These are phyloP conservation scores for Termitomyces heimii DNA, from an alignment of 768 basidiomycete species.

Conservation along the genomic window DNA sequence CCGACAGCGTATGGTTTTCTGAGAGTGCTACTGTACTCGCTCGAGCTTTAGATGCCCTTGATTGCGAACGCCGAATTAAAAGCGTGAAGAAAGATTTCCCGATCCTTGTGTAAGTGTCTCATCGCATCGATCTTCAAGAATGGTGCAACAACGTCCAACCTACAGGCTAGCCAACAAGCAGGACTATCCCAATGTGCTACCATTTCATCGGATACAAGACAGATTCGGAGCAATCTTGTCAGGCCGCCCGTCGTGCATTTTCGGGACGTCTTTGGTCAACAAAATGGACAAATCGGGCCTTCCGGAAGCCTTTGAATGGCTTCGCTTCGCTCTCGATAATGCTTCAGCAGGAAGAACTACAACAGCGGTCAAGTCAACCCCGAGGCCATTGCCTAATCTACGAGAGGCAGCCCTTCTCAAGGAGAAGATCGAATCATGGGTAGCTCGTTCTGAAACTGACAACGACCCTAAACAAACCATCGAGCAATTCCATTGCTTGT, in stretches of 20 bases:
- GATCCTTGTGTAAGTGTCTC: slow-evolving; percentile 20
- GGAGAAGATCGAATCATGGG: slow-evolving; percentile 31
- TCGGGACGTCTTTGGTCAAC: slow-evolving; percentile 17
- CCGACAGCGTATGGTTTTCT: slow-evolving; percentile 25
- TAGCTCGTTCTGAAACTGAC: slow-evolving; percentile 24
- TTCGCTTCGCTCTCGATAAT: slow-evolving; percentile 24
- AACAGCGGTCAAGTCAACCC: neutral
- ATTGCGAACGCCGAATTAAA: slow-evolving; percentile 1
- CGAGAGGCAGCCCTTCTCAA: slow-evolving; percentile 20
- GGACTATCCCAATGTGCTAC: slow-evolving; percentile 47
- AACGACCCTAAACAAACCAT: slow-evolving; percentile 26
- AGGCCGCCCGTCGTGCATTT: slow-evolving; percentile 23
- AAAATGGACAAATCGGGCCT: slow-evolving; percentile 21
- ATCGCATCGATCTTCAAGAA: slow-evolving; percentile 24
- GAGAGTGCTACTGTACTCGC: slow-evolving; percentile 48
- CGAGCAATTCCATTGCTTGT: slow-evolving; percentile 24
- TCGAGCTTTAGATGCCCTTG: slow-evolving; percentile 25
- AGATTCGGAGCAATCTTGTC: slow-evolving; percentile 23
- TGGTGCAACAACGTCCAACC: neutral
- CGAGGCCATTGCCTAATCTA: slow-evolving; percentile 5
- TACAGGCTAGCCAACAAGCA: slow-evolving; percentile 55
- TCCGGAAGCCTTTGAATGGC: slow-evolving; percentile 35
- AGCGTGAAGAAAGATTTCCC: slow-evolving; percentile 5
- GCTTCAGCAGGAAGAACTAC: slow-evolving; percentile 9
- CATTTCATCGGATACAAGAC: slow-evolving; percentile 39